Evolutionary conservation across 2,329 filamentous ascomycete genomes (phyloP).

Genomic region (Shiraia sp.): DNA sequence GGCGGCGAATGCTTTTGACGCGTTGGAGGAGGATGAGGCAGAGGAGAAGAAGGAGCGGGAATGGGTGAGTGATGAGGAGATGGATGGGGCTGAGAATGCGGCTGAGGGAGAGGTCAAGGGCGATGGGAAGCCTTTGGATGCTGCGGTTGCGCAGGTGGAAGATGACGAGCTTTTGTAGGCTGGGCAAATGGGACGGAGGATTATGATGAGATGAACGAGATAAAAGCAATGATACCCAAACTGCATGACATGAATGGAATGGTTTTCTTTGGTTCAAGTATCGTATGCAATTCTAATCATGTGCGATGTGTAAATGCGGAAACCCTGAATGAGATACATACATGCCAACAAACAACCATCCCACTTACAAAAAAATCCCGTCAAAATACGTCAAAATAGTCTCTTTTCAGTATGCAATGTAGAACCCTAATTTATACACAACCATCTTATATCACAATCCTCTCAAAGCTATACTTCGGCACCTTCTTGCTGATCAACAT

Average conservation of each 20-base stretch:
- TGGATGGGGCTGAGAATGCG: slow-evolving; percentile 21
- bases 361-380: too few species aligned
- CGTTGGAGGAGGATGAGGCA: slow-evolving; percentile 16
- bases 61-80: slow-evolving; percentile 39
- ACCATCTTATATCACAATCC: slow-evolving; percentile 52
- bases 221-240: background rate
- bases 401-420: too few species aligned
- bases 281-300: too few species aligned
- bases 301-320: too few species aligned
- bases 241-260: too few species aligned
- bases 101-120: slow-evolving; percentile 9
- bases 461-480: slow-evolving; percentile 81
- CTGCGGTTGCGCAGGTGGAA: slow-evolving; percentile 16
- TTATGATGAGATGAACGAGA: background rate
- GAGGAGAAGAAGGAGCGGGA: slow-evolving; percentile 18
- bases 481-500: slow-evolving; percentile 78
- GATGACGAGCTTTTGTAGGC: slow-evolving; percentile 36
- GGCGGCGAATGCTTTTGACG: slow-evolving; percentile 18
- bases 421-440: too few species aligned
- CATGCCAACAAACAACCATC: too few species aligned
- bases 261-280: too few species aligned
- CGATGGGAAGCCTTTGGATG: slow-evolving; percentile 18
- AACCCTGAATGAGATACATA: too few species aligned
- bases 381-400: too few species aligned
- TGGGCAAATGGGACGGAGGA: too few species aligned